phyloP scores from a whole-genome alignment of 2,329 filamentous ascomycete species.

The Exophiala mesophila region DNA sequence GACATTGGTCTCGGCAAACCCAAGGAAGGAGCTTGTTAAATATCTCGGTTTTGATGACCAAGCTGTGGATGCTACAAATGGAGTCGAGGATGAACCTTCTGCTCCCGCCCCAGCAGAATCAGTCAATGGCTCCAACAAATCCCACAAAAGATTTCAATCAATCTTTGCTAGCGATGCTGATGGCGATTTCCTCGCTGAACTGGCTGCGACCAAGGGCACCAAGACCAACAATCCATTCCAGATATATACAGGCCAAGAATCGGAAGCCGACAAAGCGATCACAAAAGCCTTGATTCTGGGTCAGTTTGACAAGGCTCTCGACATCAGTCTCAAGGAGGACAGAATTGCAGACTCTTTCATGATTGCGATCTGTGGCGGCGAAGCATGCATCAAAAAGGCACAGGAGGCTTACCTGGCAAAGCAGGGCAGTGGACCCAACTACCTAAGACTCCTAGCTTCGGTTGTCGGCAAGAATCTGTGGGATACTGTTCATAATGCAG shows the following conservation, averaged over 20 bases:
- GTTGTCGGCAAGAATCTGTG: conserved; percentile 95
- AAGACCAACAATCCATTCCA: conserved; percentile 94
- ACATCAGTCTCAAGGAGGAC: conserved; percentile 81
- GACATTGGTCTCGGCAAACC: conserved; percentile 76
- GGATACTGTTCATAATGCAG: conserved; percentile 96
- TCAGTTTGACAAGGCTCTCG: conserved; percentile 82
- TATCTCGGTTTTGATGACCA: conserved; percentile 78
- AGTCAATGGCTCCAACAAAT: conserved; percentile 47
- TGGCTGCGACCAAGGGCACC: conserved; percentile 82
- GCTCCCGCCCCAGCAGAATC: conserved; percentile 39
- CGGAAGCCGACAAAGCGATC: conserved; percentile 75
- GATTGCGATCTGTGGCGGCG: conserved; percentile 93
- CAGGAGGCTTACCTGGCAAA: conserved; percentile 85
- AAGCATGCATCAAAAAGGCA: conserved; percentile 88
- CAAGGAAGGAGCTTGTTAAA: conserved; percentile 78
- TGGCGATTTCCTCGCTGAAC: conserved; percentile 77
- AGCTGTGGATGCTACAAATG: conserved; percentile 48
- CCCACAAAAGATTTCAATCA: conserved; percentile 62
- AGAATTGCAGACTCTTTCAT: conserved; percentile 95
- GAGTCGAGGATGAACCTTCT: conserved; percentile 31
- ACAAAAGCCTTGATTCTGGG: conserved; percentile 85
- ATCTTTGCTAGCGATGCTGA: conserved; percentile 74
- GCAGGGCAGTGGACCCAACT: conserved; percentile 79
- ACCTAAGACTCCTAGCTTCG: conserved; percentile 81
- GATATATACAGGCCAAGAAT: conserved; percentile 78